phyloP scores from a whole-genome alignment of 2,329 filamentous ascomycete species.

The Sphaerostilbella broomeana region DNA sequence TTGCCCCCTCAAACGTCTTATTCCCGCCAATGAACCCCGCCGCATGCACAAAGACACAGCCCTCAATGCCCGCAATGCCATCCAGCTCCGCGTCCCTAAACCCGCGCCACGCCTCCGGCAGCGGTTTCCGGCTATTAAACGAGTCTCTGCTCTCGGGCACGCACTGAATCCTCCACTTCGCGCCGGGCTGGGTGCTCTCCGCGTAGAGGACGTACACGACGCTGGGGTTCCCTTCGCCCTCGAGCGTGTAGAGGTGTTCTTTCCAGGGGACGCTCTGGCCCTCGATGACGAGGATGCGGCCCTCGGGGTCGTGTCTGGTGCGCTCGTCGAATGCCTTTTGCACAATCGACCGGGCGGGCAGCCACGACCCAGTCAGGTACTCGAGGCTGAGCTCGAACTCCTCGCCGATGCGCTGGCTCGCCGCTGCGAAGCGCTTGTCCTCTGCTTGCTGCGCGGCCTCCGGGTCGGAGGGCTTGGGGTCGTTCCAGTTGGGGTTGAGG shows the following conservation, averaged over 20 bases:
- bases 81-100: conserved; percentile 82
- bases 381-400: conserved; percentile 78
- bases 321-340: conserved; percentile 67
- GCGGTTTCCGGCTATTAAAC: conserved; percentile 84
- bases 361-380: conserved; percentile 70
- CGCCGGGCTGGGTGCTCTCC: conserved; percentile 65
- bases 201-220: conserved; percentile 88
- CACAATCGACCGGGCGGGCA: conserved; percentile 79
- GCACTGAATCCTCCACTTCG: conserved; percentile 90
- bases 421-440: conserved; percentile 70
- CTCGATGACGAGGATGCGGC: conserved; percentile 75
- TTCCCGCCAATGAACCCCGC: conserved; percentile 96
- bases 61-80: conserved; percentile 58
- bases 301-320: conserved; percentile 59
- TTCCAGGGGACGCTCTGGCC: conserved; percentile 84
- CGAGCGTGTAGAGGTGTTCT: conserved; percentile 87
- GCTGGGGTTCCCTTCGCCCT: conserved; percentile 45
- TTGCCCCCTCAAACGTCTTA: conserved; percentile 79
- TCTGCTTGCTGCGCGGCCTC: conserved; percentile 61
- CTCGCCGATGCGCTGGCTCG: conserved; percentile 78
- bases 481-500: conserved; percentile 77
- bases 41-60: conserved; percentile 88
- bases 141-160: conserved; percentile 81
- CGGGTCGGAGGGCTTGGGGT: conserved; percentile 46
- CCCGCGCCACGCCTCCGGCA: conserved; percentile 89